phyloP scores from a whole-genome alignment of 139 green algal species.

The Closterium sp. region DNA sequence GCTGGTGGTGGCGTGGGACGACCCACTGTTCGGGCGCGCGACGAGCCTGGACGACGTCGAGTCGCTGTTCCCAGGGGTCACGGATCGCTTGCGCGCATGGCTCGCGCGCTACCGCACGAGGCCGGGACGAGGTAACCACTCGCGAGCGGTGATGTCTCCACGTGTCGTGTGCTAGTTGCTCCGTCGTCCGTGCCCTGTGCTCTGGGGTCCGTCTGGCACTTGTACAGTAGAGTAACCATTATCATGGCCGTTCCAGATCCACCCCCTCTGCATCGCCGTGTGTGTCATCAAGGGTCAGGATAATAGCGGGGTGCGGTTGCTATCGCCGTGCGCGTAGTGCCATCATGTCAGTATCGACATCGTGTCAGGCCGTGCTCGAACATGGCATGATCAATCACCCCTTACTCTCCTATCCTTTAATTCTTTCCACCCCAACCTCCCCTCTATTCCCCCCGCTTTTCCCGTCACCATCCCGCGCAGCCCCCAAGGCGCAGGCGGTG shows the following conservation, averaged over 20 bases:
- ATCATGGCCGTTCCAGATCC: too few relatives aligned
- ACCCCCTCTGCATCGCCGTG: too few relatives aligned
- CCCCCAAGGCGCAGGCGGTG: neutral
- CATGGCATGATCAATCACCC: neutral
- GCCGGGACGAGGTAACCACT: neutral
- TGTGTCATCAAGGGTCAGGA: too few relatives aligned
- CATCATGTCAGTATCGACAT: too few relatives aligned
- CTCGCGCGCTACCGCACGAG: neutral
- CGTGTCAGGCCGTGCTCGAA: neutral
- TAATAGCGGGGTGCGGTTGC: too few relatives aligned
- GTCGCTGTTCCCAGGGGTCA: neutral
- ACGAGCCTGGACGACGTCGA: constrained; percentile 1
- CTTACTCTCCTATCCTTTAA: neutral
- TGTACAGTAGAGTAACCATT: too few relatives aligned
- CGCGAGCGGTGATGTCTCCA: neutral
- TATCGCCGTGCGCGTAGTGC: too few relatives aligned
- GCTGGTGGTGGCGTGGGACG: neutral
- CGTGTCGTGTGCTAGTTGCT: too few relatives aligned
- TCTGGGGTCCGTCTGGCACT: too few relatives aligned
- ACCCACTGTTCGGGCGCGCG: neutral
- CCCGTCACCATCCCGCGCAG: neutral
- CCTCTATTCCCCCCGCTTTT: neutral
- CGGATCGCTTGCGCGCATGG: neutral
- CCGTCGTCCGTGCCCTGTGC: too few relatives aligned
- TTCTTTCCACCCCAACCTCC: neutral